A percentile compares a stretch with the other conserved stretches of the same genome.
These are phyloP conservation scores for Aureoboletus auriporus DNA, from an alignment of 768 basidiomycete genomes.

Conservation along the genomic window DNA sequence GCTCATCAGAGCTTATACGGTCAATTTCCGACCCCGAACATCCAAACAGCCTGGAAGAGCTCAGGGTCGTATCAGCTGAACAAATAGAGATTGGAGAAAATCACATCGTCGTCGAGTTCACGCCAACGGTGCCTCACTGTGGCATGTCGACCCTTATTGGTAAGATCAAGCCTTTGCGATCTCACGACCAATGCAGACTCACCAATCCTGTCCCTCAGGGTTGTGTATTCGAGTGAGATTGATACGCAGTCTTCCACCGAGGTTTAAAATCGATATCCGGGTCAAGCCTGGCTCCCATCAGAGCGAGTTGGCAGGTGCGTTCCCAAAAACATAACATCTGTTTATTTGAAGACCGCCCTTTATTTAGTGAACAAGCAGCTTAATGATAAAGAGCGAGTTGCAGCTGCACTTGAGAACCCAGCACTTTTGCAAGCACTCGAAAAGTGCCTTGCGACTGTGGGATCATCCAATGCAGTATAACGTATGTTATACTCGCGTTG, in stretches of 20 bases:
- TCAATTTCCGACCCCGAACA: constrained; percentile 96
- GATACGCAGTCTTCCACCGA: constrained; percentile 80
- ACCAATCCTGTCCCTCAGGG: constrained; percentile 35
- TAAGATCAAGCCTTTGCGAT: constrained; percentile 21
- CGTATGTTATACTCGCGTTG: constrained; percentile 1
- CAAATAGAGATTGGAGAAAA: constrained; percentile 70
- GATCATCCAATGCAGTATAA: neutral
- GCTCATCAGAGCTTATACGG: constrained; percentile 78
- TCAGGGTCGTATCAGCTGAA: constrained; percentile 88
- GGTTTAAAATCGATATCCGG: constrained; percentile 92
- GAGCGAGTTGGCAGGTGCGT: constrained; percentile 82
- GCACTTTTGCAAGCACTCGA: constrained; percentile 85
- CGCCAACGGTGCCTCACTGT: constrained; percentile 96
- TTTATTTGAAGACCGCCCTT: neutral
- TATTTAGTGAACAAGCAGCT: constrained; percentile 91
- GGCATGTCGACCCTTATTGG: constrained; percentile 97
- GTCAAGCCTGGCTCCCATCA: constrained; percentile 96
- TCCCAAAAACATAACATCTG: neutral
- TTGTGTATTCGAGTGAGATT: constrained; percentile 94
- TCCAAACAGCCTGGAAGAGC: constrained; percentile 88
- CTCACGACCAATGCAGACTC: neutral
- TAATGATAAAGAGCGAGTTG: constrained; percentile 98
- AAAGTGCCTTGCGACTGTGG: constrained; percentile 54
- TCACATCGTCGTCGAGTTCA: constrained; percentile 83
- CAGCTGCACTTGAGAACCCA: constrained; percentile 92